phyloP scores from a whole-genome alignment of 2,329 filamentous ascomycete genomes.

The Intubia oerlemansii region DNA sequence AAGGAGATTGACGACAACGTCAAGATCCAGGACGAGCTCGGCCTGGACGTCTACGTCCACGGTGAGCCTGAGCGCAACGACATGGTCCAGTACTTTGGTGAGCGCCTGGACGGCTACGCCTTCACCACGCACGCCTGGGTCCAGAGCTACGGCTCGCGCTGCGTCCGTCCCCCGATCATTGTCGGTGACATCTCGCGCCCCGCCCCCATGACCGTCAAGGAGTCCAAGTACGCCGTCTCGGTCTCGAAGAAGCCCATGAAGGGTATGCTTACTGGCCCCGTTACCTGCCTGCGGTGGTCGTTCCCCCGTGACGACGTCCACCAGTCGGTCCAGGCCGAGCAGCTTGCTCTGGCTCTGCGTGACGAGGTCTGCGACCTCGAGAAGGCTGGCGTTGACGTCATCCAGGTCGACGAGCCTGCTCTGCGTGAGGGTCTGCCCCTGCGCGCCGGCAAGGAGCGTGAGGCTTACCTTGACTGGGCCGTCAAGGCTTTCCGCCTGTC shows the following conservation, averaged over 20 bases:
- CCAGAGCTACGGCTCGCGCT: slow-evolving; percentile 90
- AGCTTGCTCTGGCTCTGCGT: slow-evolving; percentile 92
- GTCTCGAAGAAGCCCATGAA: slow-evolving; percentile 99
- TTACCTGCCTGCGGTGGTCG: slow-evolving; percentile 97
- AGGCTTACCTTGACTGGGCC: slow-evolving; percentile 92
- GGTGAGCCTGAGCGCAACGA: slow-evolving; percentile 99
- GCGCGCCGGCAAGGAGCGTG: slow-evolving; percentile 79
- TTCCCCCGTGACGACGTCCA: slow-evolving; percentile 99
- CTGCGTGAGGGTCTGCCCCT: slow-evolving; percentile 98
- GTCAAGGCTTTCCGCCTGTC: slow-evolving; percentile 96
- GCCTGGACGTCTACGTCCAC: slow-evolving; percentile 91
- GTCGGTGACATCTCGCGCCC: slow-evolving; percentile 97
- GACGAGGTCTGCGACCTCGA: slow-evolving; percentile 98
- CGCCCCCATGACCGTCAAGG: slow-evolving; percentile 97
- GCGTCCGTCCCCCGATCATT: slow-evolving; percentile 93
- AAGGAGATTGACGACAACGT: slow-evolving; percentile 92
- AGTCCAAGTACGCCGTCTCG: slow-evolving; percentile 95
- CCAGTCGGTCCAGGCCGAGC: slow-evolving; percentile 96
- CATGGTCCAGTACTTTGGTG: slow-evolving; percentile 99
- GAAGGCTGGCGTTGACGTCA: slow-evolving; percentile 88
- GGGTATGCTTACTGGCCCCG: slow-evolving; percentile 98
- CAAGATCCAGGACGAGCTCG: slow-evolving; percentile 95
- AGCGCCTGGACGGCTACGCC: slow-evolving; percentile 87
- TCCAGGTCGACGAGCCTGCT: slow-evolving; percentile 97
- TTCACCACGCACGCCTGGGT: slow-evolving; percentile 99